Conservation (phyloP, 1,284 basidiomycete species). For the Cystobasidium pallidum region DNA sequence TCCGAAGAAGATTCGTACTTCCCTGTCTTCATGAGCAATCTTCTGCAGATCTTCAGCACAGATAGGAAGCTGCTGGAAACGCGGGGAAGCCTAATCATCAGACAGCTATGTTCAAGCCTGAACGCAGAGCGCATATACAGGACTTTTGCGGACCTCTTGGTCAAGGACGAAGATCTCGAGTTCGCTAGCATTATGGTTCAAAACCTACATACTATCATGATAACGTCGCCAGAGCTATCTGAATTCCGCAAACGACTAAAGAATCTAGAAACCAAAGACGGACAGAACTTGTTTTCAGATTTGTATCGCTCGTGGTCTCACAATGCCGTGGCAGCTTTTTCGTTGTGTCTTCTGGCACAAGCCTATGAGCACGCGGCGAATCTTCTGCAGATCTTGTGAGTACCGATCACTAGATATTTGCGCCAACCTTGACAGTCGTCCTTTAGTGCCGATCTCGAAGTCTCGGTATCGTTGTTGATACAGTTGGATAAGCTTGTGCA, state of each 20-base stretch:
- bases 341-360: slow-evolving; percentile 91
- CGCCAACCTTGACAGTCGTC: neutral
- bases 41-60: slow-evolving; percentile 92
- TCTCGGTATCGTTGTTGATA: slow-evolving; percentile 90
- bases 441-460: slow-evolving; percentile 86
- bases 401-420: neutral
- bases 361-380: slow-evolving; percentile 99
- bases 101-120: slow-evolving; percentile 90
- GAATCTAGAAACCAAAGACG: slow-evolving; percentile 93
- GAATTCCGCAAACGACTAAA: slow-evolving; percentile 92
- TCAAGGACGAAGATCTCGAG: slow-evolving; percentile 98
- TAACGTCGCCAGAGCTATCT: slow-evolving; percentile 90
- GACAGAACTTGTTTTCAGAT: slow-evolving; percentile 86
- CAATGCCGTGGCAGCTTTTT: slow-evolving; percentile 94
- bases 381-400: slow-evolving; percentile 92
- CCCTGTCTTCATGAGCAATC: slow-evolving; percentile 90
- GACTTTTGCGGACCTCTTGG: slow-evolving; percentile 93
- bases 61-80: slow-evolving; percentile 88
- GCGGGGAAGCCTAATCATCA: slow-evolving; percentile 91
- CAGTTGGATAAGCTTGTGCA: slow-evolving; percentile 99
- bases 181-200: slow-evolving; percentile 97
- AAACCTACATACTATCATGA: slow-evolving; percentile 94
- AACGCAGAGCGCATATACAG: slow-evolving; percentile 95
- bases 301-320: slow-evolving; percentile 98
- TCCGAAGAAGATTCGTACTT: slow-evolving; percentile 90